A percentile compares a stretch with the other conserved stretches of the same genome.
These are phyloP conservation scores for Leccinum insolens DNA, from an alignment of 1,284 basidiomycete species.

Conservation along the genomic window DNA sequence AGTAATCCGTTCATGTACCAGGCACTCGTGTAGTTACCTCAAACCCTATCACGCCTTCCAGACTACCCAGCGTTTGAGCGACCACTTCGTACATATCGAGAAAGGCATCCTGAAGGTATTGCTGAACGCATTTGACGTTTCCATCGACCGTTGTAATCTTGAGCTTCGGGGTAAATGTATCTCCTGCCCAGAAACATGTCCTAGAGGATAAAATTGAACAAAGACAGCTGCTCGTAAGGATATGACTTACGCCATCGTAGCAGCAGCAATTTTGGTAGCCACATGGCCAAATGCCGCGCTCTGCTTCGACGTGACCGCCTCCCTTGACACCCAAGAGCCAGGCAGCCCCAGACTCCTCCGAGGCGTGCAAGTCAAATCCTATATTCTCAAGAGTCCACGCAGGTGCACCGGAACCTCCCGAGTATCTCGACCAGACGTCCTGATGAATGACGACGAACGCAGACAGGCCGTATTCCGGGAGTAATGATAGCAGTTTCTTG, in stretches of 20 bases:
- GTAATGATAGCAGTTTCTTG: slow-evolving; percentile 68
- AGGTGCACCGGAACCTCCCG: slow-evolving; percentile 90
- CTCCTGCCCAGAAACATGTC: slow-evolving; percentile 90
- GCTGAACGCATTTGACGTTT: slow-evolving; percentile 68
- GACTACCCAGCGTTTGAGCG: slow-evolving; percentile 67
- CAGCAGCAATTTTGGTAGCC: slow-evolving; percentile 91
- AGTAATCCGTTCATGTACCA: slow-evolving; percentile 1
- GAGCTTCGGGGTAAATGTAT: slow-evolving; percentile 80
- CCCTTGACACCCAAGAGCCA: slow-evolving; percentile 82
- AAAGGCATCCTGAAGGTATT: slow-evolving; percentile 84
- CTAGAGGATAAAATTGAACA: slow-evolving; percentile 32
- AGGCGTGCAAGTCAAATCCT: slow-evolving; percentile 76
- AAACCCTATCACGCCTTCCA: slow-evolving; percentile 87
- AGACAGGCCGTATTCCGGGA: slow-evolving; percentile 80
- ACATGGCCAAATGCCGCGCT: slow-evolving; percentile 87
- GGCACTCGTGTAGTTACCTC: slow-evolving; percentile 57
- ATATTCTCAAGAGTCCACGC: slow-evolving; percentile 87
- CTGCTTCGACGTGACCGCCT: slow-evolving; percentile 68
- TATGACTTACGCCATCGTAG: slow-evolving; percentile 80
- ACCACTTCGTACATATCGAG: slow-evolving; percentile 78
- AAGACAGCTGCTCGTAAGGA: slow-evolving; percentile 12
- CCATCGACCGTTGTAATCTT: slow-evolving; percentile 53
- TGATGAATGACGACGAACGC: slow-evolving; percentile 87
- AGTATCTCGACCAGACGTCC: slow-evolving; percentile 95
- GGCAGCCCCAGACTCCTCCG: slow-evolving; percentile 83